Evolutionary conservation across 116 monocot genomes (phyloP).

Genomic region (Dioscorea cayenensis): DNA sequence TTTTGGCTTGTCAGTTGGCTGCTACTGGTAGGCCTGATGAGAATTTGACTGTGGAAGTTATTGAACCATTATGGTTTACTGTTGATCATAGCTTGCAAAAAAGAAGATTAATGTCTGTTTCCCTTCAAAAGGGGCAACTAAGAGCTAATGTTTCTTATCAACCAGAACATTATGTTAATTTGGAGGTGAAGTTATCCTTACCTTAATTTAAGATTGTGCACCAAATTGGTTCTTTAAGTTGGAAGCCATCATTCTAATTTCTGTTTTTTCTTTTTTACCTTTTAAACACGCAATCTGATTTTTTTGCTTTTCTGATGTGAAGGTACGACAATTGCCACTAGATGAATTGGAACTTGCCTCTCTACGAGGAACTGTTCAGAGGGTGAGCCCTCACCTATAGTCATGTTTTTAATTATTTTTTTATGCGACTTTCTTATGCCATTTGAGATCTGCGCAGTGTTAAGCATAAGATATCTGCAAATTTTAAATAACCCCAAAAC

Average conservation of each 20-base stretch:
- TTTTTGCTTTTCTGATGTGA: not conserved
- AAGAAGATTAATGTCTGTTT: constrained; percentile 47
- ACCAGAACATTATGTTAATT: constrained; percentile 67
- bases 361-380: constrained; percentile 86
- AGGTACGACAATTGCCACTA: constrained; percentile 86
- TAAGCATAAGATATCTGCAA: not conserved
- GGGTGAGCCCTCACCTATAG: constrained; percentile 28
- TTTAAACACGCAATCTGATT: constrained; percentile 6
- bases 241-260: not conserved
- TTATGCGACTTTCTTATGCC: not conserved
- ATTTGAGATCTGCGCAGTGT: not conserved
- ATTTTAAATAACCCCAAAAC: not conserved
- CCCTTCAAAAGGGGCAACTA: constrained; percentile 93
- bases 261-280: not conserved
- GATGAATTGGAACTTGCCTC: constrained; percentile 97
- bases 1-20: constrained; percentile 59
- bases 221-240: not conserved
- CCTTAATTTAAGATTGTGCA: not conserved
- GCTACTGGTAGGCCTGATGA: constrained; percentile 90
- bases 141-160: constrained; percentile 77
- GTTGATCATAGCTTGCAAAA: constrained; percentile 28
- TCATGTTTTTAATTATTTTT: not conserved
- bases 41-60: constrained; percentile 62
- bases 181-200: constrained; percentile 54
- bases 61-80: constrained; percentile 50